Base-by-base conservation (phyloP, 208 protist genomes). In the Angomonas deanei region DNA sequence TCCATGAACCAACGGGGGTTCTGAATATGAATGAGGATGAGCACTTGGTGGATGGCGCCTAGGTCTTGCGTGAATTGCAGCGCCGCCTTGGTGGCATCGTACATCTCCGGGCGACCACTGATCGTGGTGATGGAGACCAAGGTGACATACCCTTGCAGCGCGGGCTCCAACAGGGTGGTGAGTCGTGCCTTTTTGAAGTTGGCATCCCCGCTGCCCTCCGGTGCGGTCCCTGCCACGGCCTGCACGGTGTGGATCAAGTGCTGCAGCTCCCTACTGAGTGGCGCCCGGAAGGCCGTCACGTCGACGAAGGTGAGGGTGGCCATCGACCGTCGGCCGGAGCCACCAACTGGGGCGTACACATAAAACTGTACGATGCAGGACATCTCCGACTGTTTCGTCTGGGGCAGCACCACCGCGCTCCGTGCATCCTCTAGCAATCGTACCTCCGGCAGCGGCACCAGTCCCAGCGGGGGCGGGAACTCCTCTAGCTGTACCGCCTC, bases 271-370 rank as follows among this genome's bases (percentile, higher is more conserved):
- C 61, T 61, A 64, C 83, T 91, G 13, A 85, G 68, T 32, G 80
- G 82, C 39, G 61, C 66, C 21, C 67, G 73, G 54, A 94, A 87
- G 17, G 88, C 85, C 3, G 84, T 81, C 10, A 92, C 74, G 49
- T 94, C 88, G 36, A 94, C 72, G 66, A 94, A 94, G n/a, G 88
- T 94, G 31, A 94, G 49, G 19, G 85, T 94, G 13, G 82, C 82
- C 80, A 94, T 87, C 19, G 88, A 81, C 23, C 85, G 84, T n/a
- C 74, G 74, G 26, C 88, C 84, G 10, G 67, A 74, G 39, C 70
- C 63, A 55, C 87, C 84, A 15, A 92, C 84, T 4, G 84, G 76
- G 11, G 82, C 78, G 70, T 94, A 92, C 17, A 94, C 73, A n/a
- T 94, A 85, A 46, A 94, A 91, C 70, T 94, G 88, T 36, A 92